Evolutionary conservation across 108 stramenopile genomes (phyloP).

Genomic region (Skeletonema costatum): DNA sequence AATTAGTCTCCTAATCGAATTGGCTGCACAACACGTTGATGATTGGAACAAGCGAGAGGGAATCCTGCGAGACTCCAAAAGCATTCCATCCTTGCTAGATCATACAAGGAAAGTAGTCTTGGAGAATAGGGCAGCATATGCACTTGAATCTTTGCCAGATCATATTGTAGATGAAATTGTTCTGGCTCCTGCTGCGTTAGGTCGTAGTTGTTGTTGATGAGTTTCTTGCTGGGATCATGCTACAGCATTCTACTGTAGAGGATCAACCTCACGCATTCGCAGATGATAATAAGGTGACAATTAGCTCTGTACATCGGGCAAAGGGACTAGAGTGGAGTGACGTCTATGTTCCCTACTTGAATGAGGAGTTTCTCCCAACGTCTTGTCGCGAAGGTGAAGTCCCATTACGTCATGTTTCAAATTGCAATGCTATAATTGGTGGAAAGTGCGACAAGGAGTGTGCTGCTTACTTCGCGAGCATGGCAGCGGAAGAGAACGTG

Average conservation of each 20-base stretch:
- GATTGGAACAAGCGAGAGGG: slow-evolving; percentile 12
- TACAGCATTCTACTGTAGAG: not conserved
- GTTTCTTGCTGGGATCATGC: slow-evolving; percentile 1
- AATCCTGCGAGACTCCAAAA: not conserved
- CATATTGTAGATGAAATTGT: slow-evolving; percentile 21
- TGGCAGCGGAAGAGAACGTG: slow-evolving; percentile 1
- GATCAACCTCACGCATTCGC: not conserved
- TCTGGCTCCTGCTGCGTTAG: slow-evolving; percentile 5
- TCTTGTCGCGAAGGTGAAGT: not conserved
- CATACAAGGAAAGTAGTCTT: not conserved
- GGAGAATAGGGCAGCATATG: not conserved
- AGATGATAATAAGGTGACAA: slow-evolving; percentile 4
- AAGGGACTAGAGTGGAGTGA: slow-evolving; percentile 36
- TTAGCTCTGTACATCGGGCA: slow-evolving; percentile 19
- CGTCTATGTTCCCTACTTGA: slow-evolving; percentile 25
- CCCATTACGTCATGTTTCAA: not conserved
- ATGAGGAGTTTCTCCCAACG: slow-evolving; percentile 11
- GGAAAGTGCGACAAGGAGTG: slow-evolving; percentile 3
- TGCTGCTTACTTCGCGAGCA: slow-evolving; percentile 1
- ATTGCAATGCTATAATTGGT: not conserved
- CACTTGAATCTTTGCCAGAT: slow-evolving; percentile 7
- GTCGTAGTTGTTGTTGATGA: slow-evolving; percentile 7
- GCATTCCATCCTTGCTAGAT: not conserved
- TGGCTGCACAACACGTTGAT: slow-evolving; percentile 3
- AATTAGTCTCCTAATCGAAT: slow-evolving; percentile 4